These are phyloP conservation scores for Poterioochromonas sp. DNA, from an alignment of 352 stramenopile species.

Conservation along the genomic window DNA sequence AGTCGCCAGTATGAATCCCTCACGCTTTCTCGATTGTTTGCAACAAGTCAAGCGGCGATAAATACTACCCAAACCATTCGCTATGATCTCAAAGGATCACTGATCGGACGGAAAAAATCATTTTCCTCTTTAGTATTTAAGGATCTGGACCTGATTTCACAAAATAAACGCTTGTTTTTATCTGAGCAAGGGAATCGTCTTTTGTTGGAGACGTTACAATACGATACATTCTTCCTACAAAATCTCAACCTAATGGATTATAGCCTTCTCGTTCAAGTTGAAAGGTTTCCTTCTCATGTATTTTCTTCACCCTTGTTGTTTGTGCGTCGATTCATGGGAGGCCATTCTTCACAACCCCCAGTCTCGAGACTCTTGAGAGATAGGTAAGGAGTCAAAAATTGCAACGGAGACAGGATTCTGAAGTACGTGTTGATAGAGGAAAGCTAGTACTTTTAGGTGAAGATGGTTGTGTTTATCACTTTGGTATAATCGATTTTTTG, in stretches of 20 bases:
- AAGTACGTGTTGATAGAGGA: background rate
- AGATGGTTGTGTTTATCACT: slow-evolving; percentile 18
- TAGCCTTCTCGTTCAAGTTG: slow-evolving; percentile 25
- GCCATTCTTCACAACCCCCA: no score
- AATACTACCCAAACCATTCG: background rate
- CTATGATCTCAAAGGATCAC: slow-evolving; percentile 28
- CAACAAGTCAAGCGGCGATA: background rate
- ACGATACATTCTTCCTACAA: background rate
- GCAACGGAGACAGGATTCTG: no score
- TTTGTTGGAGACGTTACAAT: background rate
- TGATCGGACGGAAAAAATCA: background rate
- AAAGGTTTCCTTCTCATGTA: background rate
- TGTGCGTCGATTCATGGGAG: no score
- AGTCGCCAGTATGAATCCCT: background rate
- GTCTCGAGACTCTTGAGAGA: no score
- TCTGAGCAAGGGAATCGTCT: background rate
- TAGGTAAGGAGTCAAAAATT: no score
- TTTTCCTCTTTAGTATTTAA: background rate
- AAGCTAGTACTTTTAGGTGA: slow-evolving; percentile 9
- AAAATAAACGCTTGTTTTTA: background rate
- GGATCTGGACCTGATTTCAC: slow-evolving; percentile 23
- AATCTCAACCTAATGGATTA: slow-evolving; percentile 21
- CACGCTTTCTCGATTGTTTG: background rate
- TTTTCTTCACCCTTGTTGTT: no score
- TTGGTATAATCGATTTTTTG: slow-evolving; percentile 33